Evolutionary conservation across 768 basidiomycete species (phyloP).

Genomic region (Boletus tylopilopsis): DNA sequence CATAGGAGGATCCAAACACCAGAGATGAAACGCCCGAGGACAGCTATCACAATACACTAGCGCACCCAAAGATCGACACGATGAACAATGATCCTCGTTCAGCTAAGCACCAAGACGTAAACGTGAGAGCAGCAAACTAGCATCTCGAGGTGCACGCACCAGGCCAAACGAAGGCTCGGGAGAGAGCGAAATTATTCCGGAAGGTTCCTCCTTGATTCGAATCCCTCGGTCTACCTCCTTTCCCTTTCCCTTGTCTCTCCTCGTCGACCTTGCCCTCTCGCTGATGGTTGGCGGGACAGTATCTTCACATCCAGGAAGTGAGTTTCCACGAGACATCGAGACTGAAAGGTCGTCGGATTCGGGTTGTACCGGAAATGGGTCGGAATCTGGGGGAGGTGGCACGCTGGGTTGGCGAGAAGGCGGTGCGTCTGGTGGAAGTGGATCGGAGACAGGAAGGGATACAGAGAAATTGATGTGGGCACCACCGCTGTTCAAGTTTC

Average conservation of each 20-base stretch:
- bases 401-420: constrained; percentile 35
- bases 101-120: constrained; percentile 28
- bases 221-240: constrained; percentile 37
- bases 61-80: constrained; percentile 76
- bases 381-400: constrained; percentile 47
- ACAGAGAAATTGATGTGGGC: constrained; percentile 34
- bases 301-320: constrained; percentile 35
- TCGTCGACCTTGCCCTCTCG: constrained; percentile 28
- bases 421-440: constrained; percentile 38
- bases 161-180: constrained; percentile 33
- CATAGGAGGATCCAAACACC: constrained; percentile 95
- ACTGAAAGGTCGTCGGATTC: constrained; percentile 56
- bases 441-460: constrained; percentile 28
- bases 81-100: constrained; percentile 85
- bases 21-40: constrained; percentile 91
- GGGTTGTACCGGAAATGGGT: constrained; percentile 47
- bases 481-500: constrained; percentile 48
- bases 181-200: constrained; percentile 33
- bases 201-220: constrained; percentile 46
- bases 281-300: constrained; percentile 9
- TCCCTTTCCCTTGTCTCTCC: constrained; percentile 47
- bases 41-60: constrained; percentile 98
- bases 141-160: constrained; percentile 30
- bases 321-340: constrained; percentile 62
- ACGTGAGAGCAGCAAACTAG: constrained; percentile 16